A percentile compares a stretch with the other conserved stretches of the same genome.
These are phyloP conservation scores for Oryza coarctata DNA, from an alignment of 176 grass and related monocot species.

Conservation along the genomic window DNA sequence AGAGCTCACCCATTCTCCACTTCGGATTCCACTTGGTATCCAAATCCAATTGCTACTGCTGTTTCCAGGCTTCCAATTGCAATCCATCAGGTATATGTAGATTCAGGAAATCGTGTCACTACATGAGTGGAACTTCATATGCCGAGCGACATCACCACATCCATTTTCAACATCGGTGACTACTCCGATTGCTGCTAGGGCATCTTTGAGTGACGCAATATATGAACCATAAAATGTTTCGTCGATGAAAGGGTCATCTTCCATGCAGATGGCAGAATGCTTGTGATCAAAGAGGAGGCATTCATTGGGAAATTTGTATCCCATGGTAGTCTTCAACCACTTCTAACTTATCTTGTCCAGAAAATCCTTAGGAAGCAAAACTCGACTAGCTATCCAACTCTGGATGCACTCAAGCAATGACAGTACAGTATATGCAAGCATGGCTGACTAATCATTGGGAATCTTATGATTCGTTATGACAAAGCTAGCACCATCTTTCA, in stretches of 20 bases:
- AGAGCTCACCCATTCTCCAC: constrained; percentile 58
- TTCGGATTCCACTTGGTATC: constrained; percentile 32
- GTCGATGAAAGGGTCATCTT: constrained; percentile 73
- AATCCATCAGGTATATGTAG: constrained; percentile 48
- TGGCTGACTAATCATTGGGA: constrained; percentile 34
- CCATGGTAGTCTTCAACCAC: constrained; percentile 62
- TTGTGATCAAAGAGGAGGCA: constrained; percentile 60
- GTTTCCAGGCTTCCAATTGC: constrained; percentile 44
- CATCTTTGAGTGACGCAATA: constrained; percentile 37
- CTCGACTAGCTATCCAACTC: neutral
- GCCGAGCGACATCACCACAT: constrained; percentile 34
- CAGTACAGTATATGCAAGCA: constrained; percentile 31
- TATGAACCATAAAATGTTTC: constrained; percentile 51
- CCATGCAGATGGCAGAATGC: constrained; percentile 24
- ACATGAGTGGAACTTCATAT: constrained; percentile 42
- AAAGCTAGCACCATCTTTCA: constrained; percentile 39
- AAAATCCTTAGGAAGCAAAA: constrained; percentile 37
- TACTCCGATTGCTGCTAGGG: constrained; percentile 49
- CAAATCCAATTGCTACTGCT: constrained; percentile 46
- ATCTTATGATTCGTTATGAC: constrained; percentile 43
- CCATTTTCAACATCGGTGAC: constrained; percentile 27
- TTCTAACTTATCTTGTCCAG: constrained; percentile 29
- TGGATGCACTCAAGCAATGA: constrained; percentile 48
- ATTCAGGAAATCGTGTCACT: constrained; percentile 47
- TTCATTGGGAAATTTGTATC: constrained; percentile 48